A percentile compares a stretch with the other conserved stretches of the same genome.
Conservation (phyloP, 305 asterid genomes). For the Fraxinus albicans region DNA sequence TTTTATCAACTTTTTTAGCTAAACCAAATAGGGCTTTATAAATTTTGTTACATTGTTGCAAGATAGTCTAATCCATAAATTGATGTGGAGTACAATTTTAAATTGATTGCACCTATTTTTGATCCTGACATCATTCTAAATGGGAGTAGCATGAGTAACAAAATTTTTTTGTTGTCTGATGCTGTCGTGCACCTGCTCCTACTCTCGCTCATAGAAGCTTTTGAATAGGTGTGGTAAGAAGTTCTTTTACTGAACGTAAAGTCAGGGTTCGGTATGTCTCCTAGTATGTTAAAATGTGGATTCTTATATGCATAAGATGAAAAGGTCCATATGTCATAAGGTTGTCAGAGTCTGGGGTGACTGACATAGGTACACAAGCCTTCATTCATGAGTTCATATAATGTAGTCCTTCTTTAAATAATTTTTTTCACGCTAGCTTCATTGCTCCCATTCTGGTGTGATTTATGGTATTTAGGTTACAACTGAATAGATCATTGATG, state of each 20-base stretch:
- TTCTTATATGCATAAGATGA: background rate
- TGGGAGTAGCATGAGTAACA: background rate
- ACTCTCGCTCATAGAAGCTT: background rate
- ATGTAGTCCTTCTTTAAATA: background rate
- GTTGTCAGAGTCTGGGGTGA: background rate
- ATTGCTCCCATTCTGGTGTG: background rate
- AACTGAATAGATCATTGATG: background rate
- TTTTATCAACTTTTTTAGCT: background rate
- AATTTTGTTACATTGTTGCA: background rate
- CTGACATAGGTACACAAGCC: background rate
- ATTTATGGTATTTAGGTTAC: background rate
- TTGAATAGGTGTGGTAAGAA: background rate
- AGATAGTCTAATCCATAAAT: background rate
- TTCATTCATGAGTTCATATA: background rate
- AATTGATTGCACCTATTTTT: background rate
- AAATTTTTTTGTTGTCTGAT: background rate
- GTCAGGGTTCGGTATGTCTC: background rate
- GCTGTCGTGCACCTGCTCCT: background rate
- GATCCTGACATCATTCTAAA: background rate
- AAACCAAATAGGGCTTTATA: background rate
- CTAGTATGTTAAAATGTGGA: background rate
- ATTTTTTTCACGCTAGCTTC: background rate
- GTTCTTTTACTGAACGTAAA: background rate
- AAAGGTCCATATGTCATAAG: background rate
- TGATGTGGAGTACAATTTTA: background rate